Conservation (phyloP, 352 stramenopile genomes). For the Globisporangium viniferum region DNA sequence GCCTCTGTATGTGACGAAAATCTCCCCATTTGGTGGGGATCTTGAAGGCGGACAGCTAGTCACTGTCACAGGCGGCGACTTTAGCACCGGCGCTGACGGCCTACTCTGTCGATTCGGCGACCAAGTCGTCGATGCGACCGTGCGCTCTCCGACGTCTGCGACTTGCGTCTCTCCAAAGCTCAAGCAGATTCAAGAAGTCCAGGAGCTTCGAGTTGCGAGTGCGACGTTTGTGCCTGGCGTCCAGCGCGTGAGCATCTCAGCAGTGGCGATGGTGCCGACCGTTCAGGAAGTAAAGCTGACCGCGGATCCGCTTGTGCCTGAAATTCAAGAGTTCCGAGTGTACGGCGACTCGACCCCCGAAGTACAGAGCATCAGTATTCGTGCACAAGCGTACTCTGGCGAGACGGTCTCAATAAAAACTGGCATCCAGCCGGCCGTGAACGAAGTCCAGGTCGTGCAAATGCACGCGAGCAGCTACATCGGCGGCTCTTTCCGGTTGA, state of each 20-base stretch:
- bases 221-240: conserved; percentile 43
- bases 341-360: conserved; percentile 32
- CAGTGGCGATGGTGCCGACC: conserved; percentile 32
- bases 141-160: conserved; percentile 59
- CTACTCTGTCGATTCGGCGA: conserved; percentile 89
- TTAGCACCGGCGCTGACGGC: conserved; percentile 36
- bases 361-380: conserved; percentile 36
- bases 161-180: conserved; percentile 67
- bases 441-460: conserved; percentile 43
- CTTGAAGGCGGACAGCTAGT: conserved; percentile 56
- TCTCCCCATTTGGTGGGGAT: conserved; percentile 64
- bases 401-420: conserved; percentile 38
- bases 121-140: conserved; percentile 52
- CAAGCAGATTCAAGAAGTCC: conserved; percentile 72
- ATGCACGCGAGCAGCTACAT: conserved; percentile 43
- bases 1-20: conserved; percentile 42
- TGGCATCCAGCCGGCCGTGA: conserved; percentile 24
- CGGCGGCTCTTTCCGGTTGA: conserved; percentile 40
- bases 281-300: conserved; percentile 37
- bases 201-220: conserved; percentile 65
- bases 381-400: conserved; percentile 34
- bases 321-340: conserved; percentile 55
- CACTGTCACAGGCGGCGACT: conserved; percentile 55
- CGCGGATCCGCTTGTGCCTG: conserved; percentile 23
- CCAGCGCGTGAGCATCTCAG: conserved; percentile 47